phyloP scores from a whole-genome alignment of 176 grass and related monocot species.

The Carex parvula region DNA sequence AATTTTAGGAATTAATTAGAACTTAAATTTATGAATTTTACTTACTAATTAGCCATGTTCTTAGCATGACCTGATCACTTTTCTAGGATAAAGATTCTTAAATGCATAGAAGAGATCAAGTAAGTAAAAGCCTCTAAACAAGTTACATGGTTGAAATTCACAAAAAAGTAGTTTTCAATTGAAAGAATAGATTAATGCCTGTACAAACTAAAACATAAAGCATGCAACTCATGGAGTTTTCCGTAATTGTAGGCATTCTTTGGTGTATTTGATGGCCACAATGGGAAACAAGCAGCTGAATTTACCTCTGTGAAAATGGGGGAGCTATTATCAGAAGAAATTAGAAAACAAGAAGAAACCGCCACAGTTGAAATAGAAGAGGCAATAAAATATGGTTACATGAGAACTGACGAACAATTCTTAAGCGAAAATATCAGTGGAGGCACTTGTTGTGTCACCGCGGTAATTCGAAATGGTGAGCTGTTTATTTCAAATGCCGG shows the following conservation, averaged over 20 bases:
- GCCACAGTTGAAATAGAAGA: conserved; percentile 34
- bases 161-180: background rate
- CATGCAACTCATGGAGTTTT: background rate
- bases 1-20: background rate
- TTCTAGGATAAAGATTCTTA: background rate
- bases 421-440: conserved; percentile 63
- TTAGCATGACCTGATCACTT: background rate
- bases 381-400: conserved; percentile 52
- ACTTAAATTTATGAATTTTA: background rate
- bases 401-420: conserved; percentile 75
- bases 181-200: background rate
- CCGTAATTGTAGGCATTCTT: conserved; percentile 60
- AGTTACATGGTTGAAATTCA: background rate
- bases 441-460: conserved; percentile 85
- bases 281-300: conserved; percentile 74
- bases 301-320: conserved; percentile 81
- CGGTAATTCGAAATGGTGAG: conserved; percentile 51
- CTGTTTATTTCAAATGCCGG: conserved; percentile 81
- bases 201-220: background rate
- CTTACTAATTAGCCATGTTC: background rate
- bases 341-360: conserved; percentile 26
- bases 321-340: conserved; percentile 50
- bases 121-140: background rate
- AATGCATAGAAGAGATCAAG: no score
- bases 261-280: conserved; percentile 93